Conservation (phyloP, 1,139 yeast genomes). For the Groenewaldozyma auringiensis region DNA sequence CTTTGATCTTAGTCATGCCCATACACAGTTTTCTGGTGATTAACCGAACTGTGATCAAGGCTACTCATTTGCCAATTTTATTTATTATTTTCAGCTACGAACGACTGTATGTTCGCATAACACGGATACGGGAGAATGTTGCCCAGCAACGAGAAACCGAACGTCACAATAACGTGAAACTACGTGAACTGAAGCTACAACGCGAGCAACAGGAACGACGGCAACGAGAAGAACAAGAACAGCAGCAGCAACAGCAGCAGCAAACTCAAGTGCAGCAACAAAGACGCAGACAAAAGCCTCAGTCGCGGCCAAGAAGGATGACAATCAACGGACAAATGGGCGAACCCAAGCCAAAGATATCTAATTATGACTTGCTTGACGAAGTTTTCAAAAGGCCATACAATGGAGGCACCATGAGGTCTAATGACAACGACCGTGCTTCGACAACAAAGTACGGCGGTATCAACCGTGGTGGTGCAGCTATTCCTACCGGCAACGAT, state of each 20-base stretch:
- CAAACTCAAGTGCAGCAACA: conserved; percentile 1
- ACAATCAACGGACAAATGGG: conserved; percentile 7
- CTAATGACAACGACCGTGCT: conserved; percentile 9
- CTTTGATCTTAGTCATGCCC: conserved; percentile 29
- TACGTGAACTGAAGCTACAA: conserved; percentile 10
- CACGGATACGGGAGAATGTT: conserved; percentile 12
- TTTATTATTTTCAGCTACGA: conserved; percentile 32
- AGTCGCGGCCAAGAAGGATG: neutral
- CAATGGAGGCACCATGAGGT: conserved; percentile 17
- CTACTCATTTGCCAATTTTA: conserved; percentile 34
- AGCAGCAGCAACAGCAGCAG: neutral
- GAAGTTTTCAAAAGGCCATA: conserved; percentile 28
- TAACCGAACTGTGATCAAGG: conserved; percentile 32
- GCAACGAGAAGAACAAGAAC: conserved; percentile 2
- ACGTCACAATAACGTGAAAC: conserved; percentile 10
- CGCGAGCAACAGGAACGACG: neutral
- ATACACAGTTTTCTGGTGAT: conserved; percentile 28
- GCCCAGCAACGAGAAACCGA: conserved; percentile 13
- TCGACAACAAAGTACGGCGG: neutral
- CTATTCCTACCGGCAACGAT: conserved; percentile 4
- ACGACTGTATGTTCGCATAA: conserved; percentile 19
- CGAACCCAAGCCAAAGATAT: conserved; percentile 16
- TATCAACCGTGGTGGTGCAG: conserved; percentile 4
- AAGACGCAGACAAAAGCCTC: neutral
- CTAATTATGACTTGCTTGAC: conserved; percentile 25